phyloP scores from a whole-genome alignment of 495 filamentous ascomycete genomes.

The Xanthoparmelia taractica region DNA sequence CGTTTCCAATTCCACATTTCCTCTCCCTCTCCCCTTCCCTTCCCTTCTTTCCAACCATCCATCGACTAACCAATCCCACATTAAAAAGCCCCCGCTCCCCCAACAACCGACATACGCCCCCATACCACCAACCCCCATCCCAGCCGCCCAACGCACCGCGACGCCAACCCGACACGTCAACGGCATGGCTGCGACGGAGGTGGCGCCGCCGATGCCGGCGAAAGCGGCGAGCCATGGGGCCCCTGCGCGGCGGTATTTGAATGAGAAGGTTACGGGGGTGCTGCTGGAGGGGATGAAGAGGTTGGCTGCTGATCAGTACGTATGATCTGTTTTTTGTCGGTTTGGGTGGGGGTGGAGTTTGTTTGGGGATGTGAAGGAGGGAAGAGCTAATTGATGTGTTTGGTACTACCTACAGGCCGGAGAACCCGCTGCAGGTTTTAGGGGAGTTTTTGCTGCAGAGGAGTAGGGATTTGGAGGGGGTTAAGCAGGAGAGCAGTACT shows the following conservation, averaged over 20 bases:
- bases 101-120: conserved; percentile 18
- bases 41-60: too few species aligned
- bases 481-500: not conserved
- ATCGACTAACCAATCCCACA: not conserved
- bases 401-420: conserved; percentile 40
- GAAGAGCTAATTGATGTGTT: conserved; percentile 9
- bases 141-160: conserved; percentile 34
- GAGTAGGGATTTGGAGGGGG: conserved; percentile 62
- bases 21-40: too few species aligned
- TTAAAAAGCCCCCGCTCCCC: conserved; percentile 25
- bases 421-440: conserved; percentile 76
- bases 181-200: conserved; percentile 31
- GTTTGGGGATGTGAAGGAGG: too few species aligned
- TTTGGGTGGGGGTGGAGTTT: not conserved
- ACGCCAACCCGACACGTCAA: conserved; percentile 44
- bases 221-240: conserved; percentile 58
- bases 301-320: conserved; percentile 75
- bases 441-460: conserved; percentile 80
- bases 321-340: conserved; percentile 19
- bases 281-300: conserved; percentile 90
- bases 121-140: conserved; percentile 31
- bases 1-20: not conserved
- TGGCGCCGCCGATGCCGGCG: conserved; percentile 28
- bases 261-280: conserved; percentile 74
- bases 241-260: conserved; percentile 81